Base-by-base conservation (phyloP, 2,329 filamentous ascomycete species). In the Colletotrichum horii region DNA sequence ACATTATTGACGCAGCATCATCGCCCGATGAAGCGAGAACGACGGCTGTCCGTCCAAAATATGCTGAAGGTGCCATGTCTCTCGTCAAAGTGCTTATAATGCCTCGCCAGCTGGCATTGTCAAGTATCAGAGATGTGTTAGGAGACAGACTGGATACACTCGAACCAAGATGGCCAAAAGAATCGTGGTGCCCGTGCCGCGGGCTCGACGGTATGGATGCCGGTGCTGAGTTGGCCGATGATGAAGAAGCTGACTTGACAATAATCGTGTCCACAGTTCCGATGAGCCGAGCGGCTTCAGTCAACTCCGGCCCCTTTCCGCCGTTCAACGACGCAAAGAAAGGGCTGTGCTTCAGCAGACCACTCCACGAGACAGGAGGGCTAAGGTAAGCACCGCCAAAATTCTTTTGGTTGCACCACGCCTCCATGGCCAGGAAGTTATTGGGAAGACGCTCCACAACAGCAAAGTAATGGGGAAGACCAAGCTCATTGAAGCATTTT, bases 381-480 rank as follows among this genome's bases (percentile, higher is more conserved):
- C 94, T 94, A 76, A 97, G 89, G 80, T 95, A 96, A 38, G 95
- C 94, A 52, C 95, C 95, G 56, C 95, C 95, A 83, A 98, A 97
- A 70, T 92, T 91, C 68, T 91, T 91, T 80, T 95, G 93, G 73
- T 92, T 90, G 79, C 95, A 92, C 83, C 95, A 93, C 1, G 91
- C 87, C 81, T 96, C 94, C 76, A 97, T 90, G 19, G 91, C 92
- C 4, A 89, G 89, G 66, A 91, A 90, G 2, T 90, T 91, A 77
- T 90, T 92, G 6, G 91, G 88, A 6, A 92, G 91, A 70, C 94
- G 89, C 82, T 96, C 94, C 11, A 96, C 92, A 48, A 94, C 93
- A 16, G 91, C 90, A 78, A 97, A 94, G 64, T 94, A 92, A 80
- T 97, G 95, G 14, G 95, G 95, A n/a, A 97, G 86, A n/a, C 95